phyloP scores from a whole-genome alignment of 2,329 filamentous ascomycete species.

The Ascochyta clinopodiicola region DNA sequence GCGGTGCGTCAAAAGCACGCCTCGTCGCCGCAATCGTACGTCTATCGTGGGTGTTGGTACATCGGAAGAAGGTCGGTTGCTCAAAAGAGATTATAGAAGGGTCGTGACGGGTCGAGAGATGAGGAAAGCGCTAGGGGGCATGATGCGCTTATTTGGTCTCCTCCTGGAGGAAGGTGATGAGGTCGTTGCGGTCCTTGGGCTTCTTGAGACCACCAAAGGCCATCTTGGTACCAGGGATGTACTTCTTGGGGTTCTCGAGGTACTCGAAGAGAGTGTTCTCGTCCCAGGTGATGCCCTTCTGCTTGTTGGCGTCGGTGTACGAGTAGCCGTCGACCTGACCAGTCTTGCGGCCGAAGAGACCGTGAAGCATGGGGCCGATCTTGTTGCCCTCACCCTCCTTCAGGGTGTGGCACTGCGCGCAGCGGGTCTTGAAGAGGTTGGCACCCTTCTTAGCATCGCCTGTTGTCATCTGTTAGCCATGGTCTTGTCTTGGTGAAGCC shows the following conservation, averaged over 20 bases:
- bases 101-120: constrained; percentile 34
- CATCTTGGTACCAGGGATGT: constrained; percentile 99
- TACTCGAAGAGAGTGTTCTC: constrained; percentile 90
- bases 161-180: constrained; percentile 85
- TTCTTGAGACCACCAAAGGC: constrained; percentile 99
- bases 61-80: constrained; percentile 30
- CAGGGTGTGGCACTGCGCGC: constrained; percentile 97
- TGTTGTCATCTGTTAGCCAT: constrained; percentile 51
- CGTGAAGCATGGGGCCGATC: constrained; percentile 95
- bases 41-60: constrained; percentile 51
- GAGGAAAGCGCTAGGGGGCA: constrained; percentile 28
- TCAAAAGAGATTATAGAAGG: constrained; percentile 35
- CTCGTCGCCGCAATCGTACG: constrained; percentile 45
- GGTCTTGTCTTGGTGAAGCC: constrained; percentile 6
- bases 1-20: constrained; percentile 29
- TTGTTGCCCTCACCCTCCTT: constrained; percentile 93
- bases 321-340: constrained; percentile 90
- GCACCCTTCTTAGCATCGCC: constrained; percentile 96
- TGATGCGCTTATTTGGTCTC: constrained; percentile 68
- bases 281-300: constrained; percentile 89
- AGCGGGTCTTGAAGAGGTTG: constrained; percentile 98
- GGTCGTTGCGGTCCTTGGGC: constrained; percentile 98
- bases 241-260: constrained; percentile 99
- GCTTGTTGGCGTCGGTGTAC: constrained; percentile 99
- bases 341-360: constrained; percentile 95